Evolutionary conservation across 1,284 basidiomycete species (phyloP), one percentile per base, ranked within the genome.

Genomic region (Fomes fomentarius): DNA sequence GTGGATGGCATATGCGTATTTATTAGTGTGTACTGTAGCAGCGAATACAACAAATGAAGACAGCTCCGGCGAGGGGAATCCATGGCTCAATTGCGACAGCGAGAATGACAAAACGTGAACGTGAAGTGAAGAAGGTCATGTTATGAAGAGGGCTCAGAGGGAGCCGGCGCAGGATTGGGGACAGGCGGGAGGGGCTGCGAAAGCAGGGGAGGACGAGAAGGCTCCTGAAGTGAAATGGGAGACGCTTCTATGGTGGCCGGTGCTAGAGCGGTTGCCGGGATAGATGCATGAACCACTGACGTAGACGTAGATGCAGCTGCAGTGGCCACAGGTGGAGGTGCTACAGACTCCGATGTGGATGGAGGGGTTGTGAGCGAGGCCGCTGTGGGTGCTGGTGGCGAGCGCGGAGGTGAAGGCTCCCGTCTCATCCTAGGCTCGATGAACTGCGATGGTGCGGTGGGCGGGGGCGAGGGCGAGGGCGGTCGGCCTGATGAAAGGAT

Each of bases 1-100:
- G n/a, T n/a, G n/a, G n/a, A n/a, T n/a, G n/a, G n/a, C n/a, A n/a
- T n/a, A n/a, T 46, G 26, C 51, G 41, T 52, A 47, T 52, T 52
- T 52, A 52, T 47, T 35, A 41, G 31, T 41, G 30, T 47, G 51
- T 52, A 47, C 38, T 47, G 44, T 52, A 52, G 39, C 38, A 52
- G 38, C n/a, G 38, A 37, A 42, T 35, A 47, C 51, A 52, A 52
- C 44, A 52, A n/a, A 35, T 17, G 30, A 31, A 17, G 30, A 7
- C n/a, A n/a, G n/a, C n/a, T n/a, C n/a, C n/a, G n/a, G n/a, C 3
- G 44, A 22, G 22, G 7, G 19, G 25, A 12, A 39, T 33, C 30
- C 28, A 30, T 30, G 28, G 28, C 28, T 6, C 28, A 30, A 12
- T 12, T 6, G 7, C 28, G 28, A 30, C 28, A 30, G 12, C 28